Percentiles rank a stretch among this genome's conserved stretches.
Evolutionary conservation across 768 basidiomycete species (phyloP).

Genomic region (Mycena galericulata): DNA sequence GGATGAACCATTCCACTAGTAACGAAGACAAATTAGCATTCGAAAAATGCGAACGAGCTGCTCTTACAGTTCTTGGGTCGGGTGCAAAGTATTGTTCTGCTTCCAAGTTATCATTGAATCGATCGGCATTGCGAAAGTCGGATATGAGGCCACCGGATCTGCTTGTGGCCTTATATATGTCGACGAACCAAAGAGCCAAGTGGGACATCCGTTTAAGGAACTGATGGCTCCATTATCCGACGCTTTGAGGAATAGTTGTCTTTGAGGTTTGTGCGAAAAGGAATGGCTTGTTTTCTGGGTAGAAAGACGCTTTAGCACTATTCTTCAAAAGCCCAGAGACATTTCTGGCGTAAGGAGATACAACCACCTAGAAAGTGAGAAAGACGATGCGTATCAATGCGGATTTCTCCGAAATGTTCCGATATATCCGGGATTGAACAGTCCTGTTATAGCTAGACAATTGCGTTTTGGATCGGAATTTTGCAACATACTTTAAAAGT

Average conservation of each 20-base stretch:
- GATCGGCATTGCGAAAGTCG: neutral
- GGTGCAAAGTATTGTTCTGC: constrained; percentile 1
- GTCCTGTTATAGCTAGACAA: no score
- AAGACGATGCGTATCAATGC: no score
- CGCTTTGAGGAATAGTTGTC: constrained; percentile 13
- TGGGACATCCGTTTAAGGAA: neutral
- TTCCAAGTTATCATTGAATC: constrained; percentile 1
- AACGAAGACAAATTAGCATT: neutral
- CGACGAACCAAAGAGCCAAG: neutral
- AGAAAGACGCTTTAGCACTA: neutral
- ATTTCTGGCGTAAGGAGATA: no score
- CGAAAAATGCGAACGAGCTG: no score
- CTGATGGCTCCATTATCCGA: constrained; percentile 18
- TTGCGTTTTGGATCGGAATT: no score
- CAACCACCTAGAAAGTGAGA: no score
- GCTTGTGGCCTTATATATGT: constrained; percentile 8
- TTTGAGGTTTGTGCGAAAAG: neutral
- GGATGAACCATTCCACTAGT: neutral
- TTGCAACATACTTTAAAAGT: no score
- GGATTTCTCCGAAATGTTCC: no score
- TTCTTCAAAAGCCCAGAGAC: no score
- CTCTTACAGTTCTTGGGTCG: constrained; percentile 1
- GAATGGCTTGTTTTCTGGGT: neutral
- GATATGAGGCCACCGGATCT: no score
- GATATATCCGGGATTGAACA: no score